These are phyloP conservation scores for Aspergillus cejpii DNA, from an alignment of 2,329 filamentous ascomycete species.

Conservation along the genomic window DNA sequence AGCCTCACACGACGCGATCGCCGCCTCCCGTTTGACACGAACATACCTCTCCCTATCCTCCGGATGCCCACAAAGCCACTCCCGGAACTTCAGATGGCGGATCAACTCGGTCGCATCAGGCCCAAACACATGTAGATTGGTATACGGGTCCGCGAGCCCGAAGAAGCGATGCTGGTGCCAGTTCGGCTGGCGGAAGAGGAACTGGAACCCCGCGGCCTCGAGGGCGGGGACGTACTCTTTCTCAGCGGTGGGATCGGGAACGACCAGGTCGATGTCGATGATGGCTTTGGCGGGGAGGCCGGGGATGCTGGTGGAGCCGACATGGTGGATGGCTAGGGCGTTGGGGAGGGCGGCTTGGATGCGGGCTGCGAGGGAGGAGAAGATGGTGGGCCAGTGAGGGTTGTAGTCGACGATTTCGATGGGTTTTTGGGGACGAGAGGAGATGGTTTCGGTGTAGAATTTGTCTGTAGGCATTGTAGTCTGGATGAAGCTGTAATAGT, in stretches of 20 bases:
- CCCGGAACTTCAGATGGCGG: constrained; percentile 42
- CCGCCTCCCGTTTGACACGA: constrained; percentile 35
- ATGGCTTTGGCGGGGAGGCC: constrained; percentile 47
- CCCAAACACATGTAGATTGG: constrained; percentile 48
- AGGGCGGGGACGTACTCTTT: constrained; percentile 40
- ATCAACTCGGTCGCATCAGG: constrained; percentile 39
- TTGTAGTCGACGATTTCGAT: constrained; percentile 22
- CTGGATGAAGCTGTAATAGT: no score
- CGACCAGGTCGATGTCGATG: constrained; percentile 49
- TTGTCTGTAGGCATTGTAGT: neutral
- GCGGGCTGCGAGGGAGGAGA: constrained; percentile 12
- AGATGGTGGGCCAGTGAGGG: constrained; percentile 20
- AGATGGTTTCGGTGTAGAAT: neutral
- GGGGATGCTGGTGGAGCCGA: constrained; percentile 49
- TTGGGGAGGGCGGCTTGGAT: constrained; percentile 18
- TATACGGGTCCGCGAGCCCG: constrained; percentile 31
- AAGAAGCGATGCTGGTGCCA: constrained; percentile 50
- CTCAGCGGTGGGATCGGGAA: constrained; percentile 40
- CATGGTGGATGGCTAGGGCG: constrained; percentile 39
- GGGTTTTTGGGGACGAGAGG: constrained; percentile 4
- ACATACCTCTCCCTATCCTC: constrained; percentile 41
- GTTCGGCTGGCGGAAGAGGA: constrained; percentile 42
- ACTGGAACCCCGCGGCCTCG: constrained; percentile 43
- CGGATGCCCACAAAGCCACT: constrained; percentile 39
- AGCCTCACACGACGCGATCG: constrained; percentile 21